Evolutionary conservation across 2,329 filamentous ascomycete species (phyloP).

Genomic region (Immersiporthe knoxdaviesiana): DNA sequence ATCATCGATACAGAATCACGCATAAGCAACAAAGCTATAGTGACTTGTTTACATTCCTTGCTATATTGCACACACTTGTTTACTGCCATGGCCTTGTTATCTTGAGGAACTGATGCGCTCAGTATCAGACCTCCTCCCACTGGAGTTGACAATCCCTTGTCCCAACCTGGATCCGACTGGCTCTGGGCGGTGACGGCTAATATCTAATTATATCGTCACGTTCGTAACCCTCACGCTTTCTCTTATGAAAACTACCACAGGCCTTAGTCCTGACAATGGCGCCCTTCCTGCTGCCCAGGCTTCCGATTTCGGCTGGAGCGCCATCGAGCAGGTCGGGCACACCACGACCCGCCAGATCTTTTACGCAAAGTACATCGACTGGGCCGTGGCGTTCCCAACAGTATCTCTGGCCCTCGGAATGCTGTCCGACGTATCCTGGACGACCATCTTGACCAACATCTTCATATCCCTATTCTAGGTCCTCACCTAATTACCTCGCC

Average conservation of each 20-base stretch:
- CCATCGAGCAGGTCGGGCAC: conserved; percentile 38
- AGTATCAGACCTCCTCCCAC: neutral
- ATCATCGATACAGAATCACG: neutral
- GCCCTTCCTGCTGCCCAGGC: conserved; percentile 50
- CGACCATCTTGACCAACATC: conserved; percentile 51
- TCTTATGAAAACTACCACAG: neutral
- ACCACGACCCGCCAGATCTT: conserved; percentile 46
- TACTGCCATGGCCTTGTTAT: neutral
- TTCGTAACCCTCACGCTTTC: neutral
- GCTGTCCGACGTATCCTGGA: conserved; percentile 54
- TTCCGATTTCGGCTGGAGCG: conserved; percentile 46
- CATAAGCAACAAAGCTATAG: neutral
- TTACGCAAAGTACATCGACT: conserved; percentile 53
- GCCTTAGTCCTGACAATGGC: neutral
- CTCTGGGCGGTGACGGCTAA: neutral
- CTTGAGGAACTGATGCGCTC: neutral
- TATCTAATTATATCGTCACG: neutral
- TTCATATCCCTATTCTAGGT: conserved; percentile 50
- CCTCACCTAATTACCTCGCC: conserved; percentile 49
- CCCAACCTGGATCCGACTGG: neutral
- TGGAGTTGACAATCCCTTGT: neutral
- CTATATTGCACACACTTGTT: neutral
- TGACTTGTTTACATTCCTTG: neutral
- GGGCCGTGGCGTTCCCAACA: conserved; percentile 49
- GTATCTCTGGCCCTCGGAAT: conserved; percentile 47